Conservation (phyloP, 2,329 filamentous ascomycete genomes). For the Hortaea werneckii region DNA sequence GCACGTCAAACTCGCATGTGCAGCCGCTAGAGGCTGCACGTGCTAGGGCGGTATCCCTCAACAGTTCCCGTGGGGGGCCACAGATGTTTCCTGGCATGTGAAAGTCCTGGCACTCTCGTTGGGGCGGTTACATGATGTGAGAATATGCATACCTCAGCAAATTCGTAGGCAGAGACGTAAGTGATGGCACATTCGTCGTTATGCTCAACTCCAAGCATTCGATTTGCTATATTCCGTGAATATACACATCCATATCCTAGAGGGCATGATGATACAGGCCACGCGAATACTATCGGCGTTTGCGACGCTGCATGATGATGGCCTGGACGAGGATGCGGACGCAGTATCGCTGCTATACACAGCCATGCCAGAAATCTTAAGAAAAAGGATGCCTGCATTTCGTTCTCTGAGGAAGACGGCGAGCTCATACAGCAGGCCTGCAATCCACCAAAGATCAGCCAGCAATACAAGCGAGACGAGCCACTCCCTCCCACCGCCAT, state of each 20-base stretch:
- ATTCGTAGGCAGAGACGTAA: not conserved
- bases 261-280: not conserved
- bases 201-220: not conserved
- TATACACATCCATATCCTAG: not conserved
- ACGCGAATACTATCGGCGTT: not conserved
- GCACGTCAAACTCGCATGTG: too few relatives aligned
- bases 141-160: not conserved
- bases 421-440: not conserved
- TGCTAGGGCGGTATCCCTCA: too few relatives aligned
- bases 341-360: constrained; percentile 40
- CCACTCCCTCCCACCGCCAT: constrained; percentile 21
- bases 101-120: not conserved
- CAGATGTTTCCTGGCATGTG: not conserved
- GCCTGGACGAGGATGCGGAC: not conserved
- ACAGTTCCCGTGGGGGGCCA: too few relatives aligned
- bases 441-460: not conserved
- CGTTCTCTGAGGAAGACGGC: constrained; percentile 34
- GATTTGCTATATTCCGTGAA: not conserved
- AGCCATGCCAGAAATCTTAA: constrained; percentile 44
- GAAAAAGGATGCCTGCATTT: constrained; percentile 42
- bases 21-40: too few relatives aligned
- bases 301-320: not conserved
- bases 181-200: not conserved
- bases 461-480: constrained; percentile 9
- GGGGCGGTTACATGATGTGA: not conserved